Evolutionary conservation across 2,329 filamentous ascomycete species (phyloP).

Genomic region (Fusarium armeniacum): DNA sequence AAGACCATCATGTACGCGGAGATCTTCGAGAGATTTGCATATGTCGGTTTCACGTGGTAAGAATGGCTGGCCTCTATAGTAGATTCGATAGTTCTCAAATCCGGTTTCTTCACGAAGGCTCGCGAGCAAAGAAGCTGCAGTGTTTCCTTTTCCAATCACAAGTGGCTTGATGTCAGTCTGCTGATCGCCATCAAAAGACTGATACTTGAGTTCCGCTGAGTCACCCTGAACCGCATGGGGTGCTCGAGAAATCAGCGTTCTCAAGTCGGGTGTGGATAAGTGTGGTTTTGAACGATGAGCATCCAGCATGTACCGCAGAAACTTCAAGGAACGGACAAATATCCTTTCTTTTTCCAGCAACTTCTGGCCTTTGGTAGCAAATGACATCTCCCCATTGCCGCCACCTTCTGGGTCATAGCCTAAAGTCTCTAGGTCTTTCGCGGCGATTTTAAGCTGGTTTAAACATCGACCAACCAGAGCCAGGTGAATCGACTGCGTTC

Average conservation of each 20-base stretch:
- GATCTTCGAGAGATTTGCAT: slow-evolving; percentile 74
- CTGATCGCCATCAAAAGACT: slow-evolving; percentile 75
- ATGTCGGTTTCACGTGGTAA: slow-evolving; percentile 71
- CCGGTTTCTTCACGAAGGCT: slow-evolving; percentile 77
- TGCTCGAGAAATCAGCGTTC: slow-evolving; percentile 65
- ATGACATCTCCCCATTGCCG: slow-evolving; percentile 68
- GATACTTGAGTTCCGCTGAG: slow-evolving; percentile 77
- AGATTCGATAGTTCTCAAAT: slow-evolving; percentile 81
- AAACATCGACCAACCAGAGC: slow-evolving; percentile 81
- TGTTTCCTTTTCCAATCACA: slow-evolving; percentile 78
- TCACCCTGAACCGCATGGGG: slow-evolving; percentile 72
- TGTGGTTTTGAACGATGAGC: slow-evolving; percentile 73
- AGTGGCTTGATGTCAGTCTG: slow-evolving; percentile 73
- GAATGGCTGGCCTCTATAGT: slow-evolving; percentile 76
- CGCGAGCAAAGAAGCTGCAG: slow-evolving; percentile 76
- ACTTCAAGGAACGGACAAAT: slow-evolving; percentile 77
- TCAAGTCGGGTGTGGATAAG: slow-evolving; percentile 70
- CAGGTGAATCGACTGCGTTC: slow-evolving; percentile 73
- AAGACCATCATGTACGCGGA: slow-evolving; percentile 74
- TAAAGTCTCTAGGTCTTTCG: slow-evolving; percentile 64
- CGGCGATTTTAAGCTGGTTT: slow-evolving; percentile 75
- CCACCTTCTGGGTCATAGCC: slow-evolving; percentile 59
- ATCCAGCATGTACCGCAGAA: slow-evolving; percentile 76
- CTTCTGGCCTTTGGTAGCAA: slow-evolving; percentile 63
- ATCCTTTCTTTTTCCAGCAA: slow-evolving; percentile 66